Conservation (phyloP, 2,329 filamentous ascomycete genomes). For the Nemania diffusa region DNA sequence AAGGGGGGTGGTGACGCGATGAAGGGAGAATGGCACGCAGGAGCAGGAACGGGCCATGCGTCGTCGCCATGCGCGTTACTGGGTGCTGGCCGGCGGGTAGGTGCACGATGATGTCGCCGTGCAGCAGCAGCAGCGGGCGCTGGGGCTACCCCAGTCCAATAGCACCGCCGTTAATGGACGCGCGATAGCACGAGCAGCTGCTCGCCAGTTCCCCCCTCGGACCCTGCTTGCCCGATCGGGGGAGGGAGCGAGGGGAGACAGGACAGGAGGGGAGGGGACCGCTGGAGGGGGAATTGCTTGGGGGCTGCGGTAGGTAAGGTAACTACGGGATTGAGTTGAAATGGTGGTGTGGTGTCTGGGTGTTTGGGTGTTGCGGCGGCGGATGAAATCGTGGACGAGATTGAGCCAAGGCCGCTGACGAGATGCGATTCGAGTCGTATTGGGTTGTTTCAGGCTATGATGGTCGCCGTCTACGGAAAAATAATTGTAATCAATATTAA, state of each 20-base stretch:
- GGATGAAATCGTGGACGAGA: background rate
- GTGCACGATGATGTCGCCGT: conserved; percentile 25
- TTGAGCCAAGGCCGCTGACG: background rate
- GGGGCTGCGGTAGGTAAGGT: conserved; percentile 1
- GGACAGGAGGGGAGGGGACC: no score
- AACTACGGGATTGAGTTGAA: background rate
- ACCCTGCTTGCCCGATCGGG: conserved; percentile 4
- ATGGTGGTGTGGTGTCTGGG: background rate
- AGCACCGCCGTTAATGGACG: background rate
- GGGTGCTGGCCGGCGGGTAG: background rate
- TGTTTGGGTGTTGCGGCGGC: background rate
- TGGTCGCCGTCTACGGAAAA: background rate
- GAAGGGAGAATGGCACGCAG: background rate
- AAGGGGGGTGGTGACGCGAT: conserved; percentile 8
- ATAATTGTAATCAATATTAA: background rate
- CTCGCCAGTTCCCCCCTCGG: background rate
- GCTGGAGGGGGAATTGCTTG: background rate
- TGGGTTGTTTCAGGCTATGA: background rate
- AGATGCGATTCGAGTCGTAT: background rate
- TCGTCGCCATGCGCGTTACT: background rate
- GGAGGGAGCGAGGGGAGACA: no score
- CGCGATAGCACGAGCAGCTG: no score
- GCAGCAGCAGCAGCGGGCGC: background rate
- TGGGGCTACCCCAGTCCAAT: conserved; percentile 1
- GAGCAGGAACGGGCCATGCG: conserved; percentile 7